These are phyloP conservation scores for Catharanthus roseus DNA, from an alignment of 257 asterid genomes.

Conservation along the genomic window DNA sequence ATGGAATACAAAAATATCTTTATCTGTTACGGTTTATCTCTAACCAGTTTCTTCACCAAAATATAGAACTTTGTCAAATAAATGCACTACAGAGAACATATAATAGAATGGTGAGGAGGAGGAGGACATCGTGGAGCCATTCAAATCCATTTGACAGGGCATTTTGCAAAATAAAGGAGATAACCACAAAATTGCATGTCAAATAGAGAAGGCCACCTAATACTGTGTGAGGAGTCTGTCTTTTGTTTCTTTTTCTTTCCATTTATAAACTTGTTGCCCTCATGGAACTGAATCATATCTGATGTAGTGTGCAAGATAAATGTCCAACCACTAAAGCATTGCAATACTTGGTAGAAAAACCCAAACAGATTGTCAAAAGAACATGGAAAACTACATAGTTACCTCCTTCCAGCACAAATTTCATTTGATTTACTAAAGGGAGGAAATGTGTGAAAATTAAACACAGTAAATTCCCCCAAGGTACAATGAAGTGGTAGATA, in stretches of 20 bases:
- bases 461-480: no score
- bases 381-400: no score
- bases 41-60: background rate
- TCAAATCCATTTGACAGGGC: background rate
- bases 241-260: no score
- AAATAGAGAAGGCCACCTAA: background rate
- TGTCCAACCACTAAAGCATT: background rate
- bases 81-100: background rate
- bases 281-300: background rate
- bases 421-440: background rate
- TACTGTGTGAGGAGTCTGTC: background rate
- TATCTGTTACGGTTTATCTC: no score
- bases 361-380: background rate
- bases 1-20: background rate
- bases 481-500: no score
- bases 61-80: background rate
- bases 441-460: no score
- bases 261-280: background rate
- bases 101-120: background rate
- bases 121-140: no score
- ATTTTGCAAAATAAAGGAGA: no score
- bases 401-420: no score
- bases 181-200: background rate
- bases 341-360: background rate
- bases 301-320: background rate